Evolutionary conservation across 805 yeast species (phyloP).

Genomic region (Pichia cabralensis): DNA sequence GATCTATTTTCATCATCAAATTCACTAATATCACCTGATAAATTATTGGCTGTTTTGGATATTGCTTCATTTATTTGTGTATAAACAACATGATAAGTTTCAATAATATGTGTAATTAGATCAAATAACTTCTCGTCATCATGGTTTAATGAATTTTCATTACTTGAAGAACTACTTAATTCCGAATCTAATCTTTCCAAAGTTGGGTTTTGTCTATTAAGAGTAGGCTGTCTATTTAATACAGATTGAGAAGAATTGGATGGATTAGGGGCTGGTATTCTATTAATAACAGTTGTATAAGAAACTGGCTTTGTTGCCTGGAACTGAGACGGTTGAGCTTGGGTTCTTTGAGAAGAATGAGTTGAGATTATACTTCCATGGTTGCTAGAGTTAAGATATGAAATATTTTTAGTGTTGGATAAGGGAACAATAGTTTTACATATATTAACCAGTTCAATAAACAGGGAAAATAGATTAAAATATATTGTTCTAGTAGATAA

Average conservation of each 20-base stretch:
- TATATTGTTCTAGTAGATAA: too few species aligned
- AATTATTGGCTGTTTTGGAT: conserved; percentile 44
- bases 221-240: conserved; percentile 1
- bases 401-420: too few species aligned
- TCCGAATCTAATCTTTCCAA: neutral
- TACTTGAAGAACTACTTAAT: neutral
- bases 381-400: too few species aligned
- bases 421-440: conserved; percentile 20
- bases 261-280: too few species aligned
- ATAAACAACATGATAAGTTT: conserved; percentile 66
- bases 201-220: conserved; percentile 1
- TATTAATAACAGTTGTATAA: too few species aligned
- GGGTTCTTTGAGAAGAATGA: too few species aligned
- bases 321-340: too few species aligned
- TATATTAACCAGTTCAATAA: conserved; percentile 19
- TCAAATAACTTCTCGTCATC: conserved; percentile 24
- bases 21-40: neutral
- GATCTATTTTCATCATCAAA: conserved; percentile 1
- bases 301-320: too few species aligned
- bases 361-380: too few species aligned
- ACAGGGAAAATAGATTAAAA: conserved; percentile 20
- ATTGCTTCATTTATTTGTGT: conserved; percentile 63
- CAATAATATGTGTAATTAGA: conserved; percentile 22
- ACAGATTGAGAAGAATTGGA: too few species aligned
- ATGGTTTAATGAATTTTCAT: conserved; percentile 1